phyloP scores from a whole-genome alignment of 2,329 filamentous ascomycete genomes.

The Ceratocystis cacaofunesta region DNA sequence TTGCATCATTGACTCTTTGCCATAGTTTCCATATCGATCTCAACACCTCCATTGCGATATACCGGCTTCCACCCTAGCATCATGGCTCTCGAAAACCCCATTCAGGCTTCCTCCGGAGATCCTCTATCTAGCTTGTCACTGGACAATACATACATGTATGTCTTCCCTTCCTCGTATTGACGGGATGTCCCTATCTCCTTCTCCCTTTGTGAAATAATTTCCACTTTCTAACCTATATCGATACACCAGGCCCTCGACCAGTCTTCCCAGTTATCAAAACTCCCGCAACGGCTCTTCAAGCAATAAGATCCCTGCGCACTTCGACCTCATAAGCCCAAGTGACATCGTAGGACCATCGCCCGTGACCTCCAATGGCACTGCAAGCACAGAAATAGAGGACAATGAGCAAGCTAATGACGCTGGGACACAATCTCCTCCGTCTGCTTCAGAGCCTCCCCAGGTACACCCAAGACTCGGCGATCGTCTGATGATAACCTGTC shows the following conservation, averaged over 20 bases:
- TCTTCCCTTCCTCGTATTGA: not conserved
- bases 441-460: slow-evolving; percentile 12
- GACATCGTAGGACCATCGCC: slow-evolving; percentile 68
- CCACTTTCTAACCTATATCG: not conserved
- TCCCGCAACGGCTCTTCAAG: slow-evolving; percentile 36
- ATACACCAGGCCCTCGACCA: slow-evolving; percentile 30
- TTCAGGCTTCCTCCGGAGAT: not conserved
- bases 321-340: slow-evolving; percentile 47
- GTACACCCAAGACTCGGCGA: not conserved
- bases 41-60: not conserved
- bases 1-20: not conserved
- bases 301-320: slow-evolving; percentile 34
- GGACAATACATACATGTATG: not conserved
- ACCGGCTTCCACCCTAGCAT: not conserved
- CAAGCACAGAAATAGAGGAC: slow-evolving; percentile 72
- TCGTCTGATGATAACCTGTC: not conserved
- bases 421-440: slow-evolving; percentile 17
- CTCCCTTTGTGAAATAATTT: not conserved
- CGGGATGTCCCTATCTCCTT: not conserved
- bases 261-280: slow-evolving; percentile 28
- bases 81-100: not conserved
- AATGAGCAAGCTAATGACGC: slow-evolving; percentile 48
- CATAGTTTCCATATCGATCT: not conserved
- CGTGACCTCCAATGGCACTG: slow-evolving; percentile 72
- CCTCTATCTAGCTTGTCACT: not conserved